Base-by-base conservation (phyloP, 2,329 filamentous ascomycete species). In the Nigrospora oryzae region DNA sequence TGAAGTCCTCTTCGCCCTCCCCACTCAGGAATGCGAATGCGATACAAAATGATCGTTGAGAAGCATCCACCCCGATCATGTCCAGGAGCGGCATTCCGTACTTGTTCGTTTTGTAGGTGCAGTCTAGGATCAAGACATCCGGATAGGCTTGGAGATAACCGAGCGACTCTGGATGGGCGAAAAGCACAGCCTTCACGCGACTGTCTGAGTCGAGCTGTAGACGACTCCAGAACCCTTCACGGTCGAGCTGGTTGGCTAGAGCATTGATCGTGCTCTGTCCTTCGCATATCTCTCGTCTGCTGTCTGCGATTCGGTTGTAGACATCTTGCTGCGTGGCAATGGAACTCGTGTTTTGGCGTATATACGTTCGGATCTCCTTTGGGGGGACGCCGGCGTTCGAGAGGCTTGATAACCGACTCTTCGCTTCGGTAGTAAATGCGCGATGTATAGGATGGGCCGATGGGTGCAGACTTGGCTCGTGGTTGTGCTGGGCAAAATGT, bases 21-120 rank as follows among this genome's bases (percentile, higher is more conserved):
- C 50, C 37, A 38, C 34, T 49, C 1, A 55, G 43, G 28, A 57
- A 56, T 38, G 46, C 48, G 49, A 56, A 56, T 8, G 49, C 46
- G 37, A 57, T 55, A 43, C 36, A 58, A 34, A 56, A 58, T 2
- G 49, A 51, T 2, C 41, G 37, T 31, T 54, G 14, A 34, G 36
- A 56, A 34, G 46, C 42, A 46, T 55, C 38, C 45, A 58, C 45
- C 3, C 46, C 44, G 45, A 56, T 44, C 5, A 57, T 56, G 44
- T 56, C 46, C 19, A 57, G 47, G 12, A 58, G 46, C 5, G 43
- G 51, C 45, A 58, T 57, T 2, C 16, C 33, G 17, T 53, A 51
- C 38, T 53, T 56, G 30, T 56, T 57, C 4, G 46, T 57, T 40
- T 58, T 56, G 34, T 57, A 56, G 8, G 45, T 56, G 38, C 42